A percentile compares a stretch with the other conserved stretches of the same genome.
Evolutionary conservation across 2,329 filamentous ascomycete genomes (phyloP).

Genomic region (Colletotrichum filicis): DNA sequence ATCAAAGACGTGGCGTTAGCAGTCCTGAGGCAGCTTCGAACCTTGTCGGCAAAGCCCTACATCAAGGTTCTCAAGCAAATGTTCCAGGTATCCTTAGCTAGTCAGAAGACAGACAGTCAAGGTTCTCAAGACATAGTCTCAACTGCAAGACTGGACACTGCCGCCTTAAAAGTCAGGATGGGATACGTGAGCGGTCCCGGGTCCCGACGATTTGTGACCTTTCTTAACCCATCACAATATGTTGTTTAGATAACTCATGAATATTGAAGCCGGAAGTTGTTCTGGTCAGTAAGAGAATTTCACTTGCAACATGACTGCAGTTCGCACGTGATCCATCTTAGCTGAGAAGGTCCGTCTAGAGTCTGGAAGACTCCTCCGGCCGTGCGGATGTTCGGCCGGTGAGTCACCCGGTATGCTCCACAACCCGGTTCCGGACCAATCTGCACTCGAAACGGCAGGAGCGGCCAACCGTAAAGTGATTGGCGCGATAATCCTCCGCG

Average conservation of each 20-base stretch:
- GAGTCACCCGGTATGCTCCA: neutral
- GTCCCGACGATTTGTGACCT: too few relatives aligned
- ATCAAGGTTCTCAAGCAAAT: neutral
- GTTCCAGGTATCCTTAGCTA: neutral
- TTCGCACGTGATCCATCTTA: too few relatives aligned
- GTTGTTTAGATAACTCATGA: too few relatives aligned
- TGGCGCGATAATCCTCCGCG: neutral
- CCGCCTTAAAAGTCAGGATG: neutral
- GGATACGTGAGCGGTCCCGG: too few relatives aligned
- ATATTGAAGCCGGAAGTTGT: too few relatives aligned
- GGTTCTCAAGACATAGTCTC: too few relatives aligned
- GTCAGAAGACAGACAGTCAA: neutral
- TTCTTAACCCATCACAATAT: too few relatives aligned
- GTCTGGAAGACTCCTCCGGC: too few relatives aligned
- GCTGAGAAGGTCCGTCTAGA: too few relatives aligned
- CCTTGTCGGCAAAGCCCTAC: neutral
- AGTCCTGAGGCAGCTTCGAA: neutral
- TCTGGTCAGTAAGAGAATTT: too few relatives aligned
- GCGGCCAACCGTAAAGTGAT: neutral
- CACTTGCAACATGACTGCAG: too few relatives aligned
- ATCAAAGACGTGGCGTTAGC: neutral
- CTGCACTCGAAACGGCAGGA: neutral
- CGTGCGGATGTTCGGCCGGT: neutral
- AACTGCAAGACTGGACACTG: too few relatives aligned
- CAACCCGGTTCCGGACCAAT: neutral